Base-by-base conservation (phyloP, 108 stramenopile genomes). In the Conticribra weissflogii region DNA sequence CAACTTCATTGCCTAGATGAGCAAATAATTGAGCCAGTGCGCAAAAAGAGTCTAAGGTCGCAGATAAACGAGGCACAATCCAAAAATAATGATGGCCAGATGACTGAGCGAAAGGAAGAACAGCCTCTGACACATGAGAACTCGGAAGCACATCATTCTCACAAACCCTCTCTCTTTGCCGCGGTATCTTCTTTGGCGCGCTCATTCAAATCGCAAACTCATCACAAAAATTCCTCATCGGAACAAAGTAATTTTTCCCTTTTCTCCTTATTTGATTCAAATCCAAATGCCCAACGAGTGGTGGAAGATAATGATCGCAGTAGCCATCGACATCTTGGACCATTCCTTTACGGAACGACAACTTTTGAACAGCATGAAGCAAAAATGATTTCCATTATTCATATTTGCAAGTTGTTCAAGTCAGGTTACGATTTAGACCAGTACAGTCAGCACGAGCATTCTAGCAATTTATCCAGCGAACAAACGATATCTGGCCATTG, bases 251-350 rank as follows among this genome's bases (percentile, higher is more conserved):
- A 57, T 3, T 29, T 30, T n/a, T n/a, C 56, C 30, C 30, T 46
- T 46, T 30, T 49, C 46, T 27, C 28, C 45, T 48, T 47, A 48
- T 69, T 69, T 59, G 48, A 59, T 69, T 41, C 68, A 29, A 30
- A 17, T 32, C 2, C 19, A 19, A 46, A 9, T 3, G 44, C 25
- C 12, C 36, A 41, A 22, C 3, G 23, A 17, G 45, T 12, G 45
- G 7, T 46, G 7, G 22, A 36, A 58, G 59, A 49, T 25, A 32
- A 51, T 36, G 47, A 17, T 22, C 31, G 17, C n/a, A 61, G 60
- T 21, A 57, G 33, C 36, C 15, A 22, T 58, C 21, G 3, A 33
- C 64, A 34, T 12, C 30, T 33, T 57, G 68, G 57, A 47, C 49
- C 49, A 34, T 34, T 69, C 12, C 49, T 69, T 23, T 45, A 57